phyloP scores from a whole-genome alignment of 139 green algal species.

The Gonium pectorale region DNA sequence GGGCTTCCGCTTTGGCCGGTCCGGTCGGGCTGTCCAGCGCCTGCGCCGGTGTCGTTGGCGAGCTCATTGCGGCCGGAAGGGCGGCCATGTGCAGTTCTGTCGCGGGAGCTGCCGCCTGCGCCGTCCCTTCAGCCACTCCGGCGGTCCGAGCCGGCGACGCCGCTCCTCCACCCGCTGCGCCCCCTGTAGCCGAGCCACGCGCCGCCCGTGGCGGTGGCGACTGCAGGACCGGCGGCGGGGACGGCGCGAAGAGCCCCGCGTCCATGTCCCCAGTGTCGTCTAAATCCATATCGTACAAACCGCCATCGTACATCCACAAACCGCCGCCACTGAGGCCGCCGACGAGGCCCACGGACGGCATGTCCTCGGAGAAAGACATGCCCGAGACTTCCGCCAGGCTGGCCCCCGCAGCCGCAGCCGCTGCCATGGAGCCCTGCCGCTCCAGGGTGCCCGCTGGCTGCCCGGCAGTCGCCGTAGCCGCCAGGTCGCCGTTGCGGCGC shows the following conservation, averaged over 20 bases:
- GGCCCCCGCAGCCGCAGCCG: background rate
- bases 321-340: constrained; percentile 23
- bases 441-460: background rate
- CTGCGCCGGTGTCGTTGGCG: too few species aligned
- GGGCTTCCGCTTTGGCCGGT: too few species aligned
- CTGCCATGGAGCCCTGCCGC: background rate
- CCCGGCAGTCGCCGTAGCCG: too few species aligned
- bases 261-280: constrained; percentile 21
- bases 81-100: too few species aligned
- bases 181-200: background rate
- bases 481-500: constrained; percentile 6
- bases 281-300: constrained; percentile 45
- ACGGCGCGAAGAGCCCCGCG: background rate
- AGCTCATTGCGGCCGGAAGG: too few species aligned
- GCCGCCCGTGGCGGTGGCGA: background rate
- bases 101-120: background rate
- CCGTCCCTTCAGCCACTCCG: background rate
- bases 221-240: background rate
- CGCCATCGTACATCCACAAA: background rate
- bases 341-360: constrained; percentile 11
- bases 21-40: too few species aligned
- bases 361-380: constrained; percentile 18
- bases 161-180: background rate
- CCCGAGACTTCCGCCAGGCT: too few species aligned
- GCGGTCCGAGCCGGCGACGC: background rate